These are phyloP conservation scores for Xylaria venustula DNA, from an alignment of 495 filamentous ascomycete species.

Conservation along the genomic window DNA sequence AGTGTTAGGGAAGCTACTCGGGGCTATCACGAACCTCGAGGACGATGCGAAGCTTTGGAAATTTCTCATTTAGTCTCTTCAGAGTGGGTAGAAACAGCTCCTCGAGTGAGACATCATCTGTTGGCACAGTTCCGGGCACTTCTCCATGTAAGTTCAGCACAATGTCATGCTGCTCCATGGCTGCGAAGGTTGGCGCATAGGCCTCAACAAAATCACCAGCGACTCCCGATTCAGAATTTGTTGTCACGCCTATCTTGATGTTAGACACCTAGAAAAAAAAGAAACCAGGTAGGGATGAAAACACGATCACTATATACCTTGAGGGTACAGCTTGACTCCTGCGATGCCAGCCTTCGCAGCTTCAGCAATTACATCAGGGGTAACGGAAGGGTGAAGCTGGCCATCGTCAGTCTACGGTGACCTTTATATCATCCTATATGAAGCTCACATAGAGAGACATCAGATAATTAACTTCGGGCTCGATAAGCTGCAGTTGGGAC, in stretches of 20 bases:
- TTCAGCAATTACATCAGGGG: constrained; percentile 72
- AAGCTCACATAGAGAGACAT: constrained; percentile 75
- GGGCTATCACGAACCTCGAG: constrained; percentile 1
- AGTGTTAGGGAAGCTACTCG: constrained; percentile 30
- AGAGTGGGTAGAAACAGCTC: constrained; percentile 77
- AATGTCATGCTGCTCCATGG: constrained; percentile 60
- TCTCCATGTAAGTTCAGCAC: constrained; percentile 64
- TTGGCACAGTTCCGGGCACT: constrained; percentile 42
- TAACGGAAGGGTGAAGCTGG: constrained; percentile 64
- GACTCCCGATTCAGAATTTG: constrained; percentile 81
- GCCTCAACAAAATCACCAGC: constrained; percentile 48
- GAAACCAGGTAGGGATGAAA: neutral
- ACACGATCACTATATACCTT: constrained; percentile 37
- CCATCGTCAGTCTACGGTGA: neutral
- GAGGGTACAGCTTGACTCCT: constrained; percentile 69
- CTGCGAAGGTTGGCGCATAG: constrained; percentile 76
- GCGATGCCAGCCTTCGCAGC: constrained; percentile 64
- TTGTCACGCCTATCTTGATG: constrained; percentile 60
- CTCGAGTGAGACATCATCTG: constrained; percentile 75
- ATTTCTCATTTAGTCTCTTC: constrained; percentile 64
- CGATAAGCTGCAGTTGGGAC: constrained; percentile 61
- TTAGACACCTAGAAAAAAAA: constrained; percentile 7
- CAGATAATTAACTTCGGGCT: constrained; percentile 72
- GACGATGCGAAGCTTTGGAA: constrained; percentile 80
- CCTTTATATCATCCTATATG: neutral